Percentiles rank a stretch among this genome's conserved stretches.
Conservation (phyloP, 2,329 filamentous ascomycete species). For the Alternaria longipes region DNA sequence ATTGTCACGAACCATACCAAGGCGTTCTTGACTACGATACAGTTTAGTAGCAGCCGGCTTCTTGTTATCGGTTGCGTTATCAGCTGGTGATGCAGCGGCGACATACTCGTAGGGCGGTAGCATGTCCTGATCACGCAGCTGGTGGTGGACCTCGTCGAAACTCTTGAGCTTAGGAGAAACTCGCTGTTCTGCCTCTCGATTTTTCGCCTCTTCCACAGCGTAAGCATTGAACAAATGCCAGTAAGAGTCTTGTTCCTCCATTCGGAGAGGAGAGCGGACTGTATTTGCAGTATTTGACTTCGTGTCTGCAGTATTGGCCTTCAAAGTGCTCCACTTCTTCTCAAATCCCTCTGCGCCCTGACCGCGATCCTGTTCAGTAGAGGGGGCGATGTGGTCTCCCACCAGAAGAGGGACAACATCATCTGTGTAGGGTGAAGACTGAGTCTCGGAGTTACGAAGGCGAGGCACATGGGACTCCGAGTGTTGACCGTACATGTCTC, state of each 20-base stretch:
- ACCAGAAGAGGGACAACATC: background rate
- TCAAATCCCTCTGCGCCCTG: background rate
- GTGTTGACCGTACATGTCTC: background rate
- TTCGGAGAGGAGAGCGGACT: background rate
- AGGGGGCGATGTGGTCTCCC: background rate
- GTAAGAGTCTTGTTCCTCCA: background rate
- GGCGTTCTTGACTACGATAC: background rate
- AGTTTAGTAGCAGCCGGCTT: background rate
- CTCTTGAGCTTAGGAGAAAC: conserved; percentile 7
- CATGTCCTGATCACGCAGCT: background rate
- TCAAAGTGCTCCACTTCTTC: conserved; percentile 5
- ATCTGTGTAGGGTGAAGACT: background rate
- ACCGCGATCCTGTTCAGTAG: background rate
- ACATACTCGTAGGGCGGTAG: background rate
- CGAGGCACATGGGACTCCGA: background rate
- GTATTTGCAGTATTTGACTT: background rate
- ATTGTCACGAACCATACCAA: background rate
- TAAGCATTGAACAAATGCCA: background rate
- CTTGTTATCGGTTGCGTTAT: background rate
- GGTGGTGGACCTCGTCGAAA: background rate
- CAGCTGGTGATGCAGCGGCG: background rate
- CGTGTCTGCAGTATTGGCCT: background rate
- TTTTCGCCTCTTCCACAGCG: background rate
- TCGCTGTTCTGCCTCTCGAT: background rate
- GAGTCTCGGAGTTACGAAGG: background rate